Evolutionary conservation across 176 grass and related monocot genomes (phyloP), one percentile per base, ranked within the genome.

Genomic region (Tuctoria greenei): DNA sequence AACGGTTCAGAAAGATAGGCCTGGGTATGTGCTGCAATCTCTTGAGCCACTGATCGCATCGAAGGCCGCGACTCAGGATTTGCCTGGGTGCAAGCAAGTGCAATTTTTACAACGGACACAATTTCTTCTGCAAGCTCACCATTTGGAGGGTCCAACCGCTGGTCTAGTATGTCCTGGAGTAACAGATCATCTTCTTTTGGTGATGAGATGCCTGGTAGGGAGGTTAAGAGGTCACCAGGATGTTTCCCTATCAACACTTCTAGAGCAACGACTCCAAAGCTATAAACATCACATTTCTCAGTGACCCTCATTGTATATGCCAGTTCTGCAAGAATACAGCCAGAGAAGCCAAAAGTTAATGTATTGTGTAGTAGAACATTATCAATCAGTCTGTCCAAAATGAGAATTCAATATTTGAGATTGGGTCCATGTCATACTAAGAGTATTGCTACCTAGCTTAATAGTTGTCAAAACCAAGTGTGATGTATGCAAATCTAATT

Each of bases 211-310:
- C 78, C 73, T 0, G 83, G 69, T 14, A 96, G 55, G 71, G 81
- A 88, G 16, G 79, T 93, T 44, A 93, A 38, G 35, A 96, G 76
- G 60, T 96, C 87, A 21, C 93, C 82, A 0, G 93, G 90, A 59
- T 96, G 93, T 79, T 90, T 96, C 28, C 89, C 93, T 90, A 96
- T 96, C 75, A 96, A 86, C 10, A 93, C 83, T 76, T 96, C 93
- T 4, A 96, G 84, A 24, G 87, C 75, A 44, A 93, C 84, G 10
- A 96, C 79, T 4, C 90, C 93, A 34, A 96, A 96, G 72, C 93
- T 96, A 25, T 96, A 96, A 6, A 90, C 87, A 46, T 96, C 93
- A 4, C 93, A 96, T 79, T 88, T 96, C 63, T 96, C 93, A 6
- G 93, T 93, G 15, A 96, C 87, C 43, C 67, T 90, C 93, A 90